Base-by-base conservation (phyloP, 768 basidiomycete species). In the Clavulina sp. region DNA sequence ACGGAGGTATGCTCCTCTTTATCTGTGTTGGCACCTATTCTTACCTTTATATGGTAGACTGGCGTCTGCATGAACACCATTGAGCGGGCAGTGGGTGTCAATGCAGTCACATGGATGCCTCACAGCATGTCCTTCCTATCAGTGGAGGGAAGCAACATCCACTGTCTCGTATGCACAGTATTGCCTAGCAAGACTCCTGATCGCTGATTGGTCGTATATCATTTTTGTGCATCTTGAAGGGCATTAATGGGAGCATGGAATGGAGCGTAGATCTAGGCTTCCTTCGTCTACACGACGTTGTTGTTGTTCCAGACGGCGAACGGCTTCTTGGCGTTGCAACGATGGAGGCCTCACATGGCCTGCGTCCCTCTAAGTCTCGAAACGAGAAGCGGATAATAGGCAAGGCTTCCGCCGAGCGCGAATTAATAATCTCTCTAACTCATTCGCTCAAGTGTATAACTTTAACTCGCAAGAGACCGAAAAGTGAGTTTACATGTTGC, bases 311-410 rank as follows among this genome's bases (percentile, higher is more conserved):
- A 24, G 16, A 2, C 59, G 69, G 70, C 19, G 16, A 48, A 5
- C 67, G 84, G 50, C 66, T 84, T 49, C 65, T 85, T 24, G 78
- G 75, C 24, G 79, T 84, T 32, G 82, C 78, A 1, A 80, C 79
- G 4, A 63, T 84, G 30, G 64, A 78, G n/a, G 65, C 70, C 50
- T 82, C 81, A 3, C 72, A 74, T 44, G 78, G 79, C 6, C 63
- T 80, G 24, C 73, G 76, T 38, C 82, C 82, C 4, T 81, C 74
- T 61, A 82, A 76, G 65, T 81, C 79, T 19, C 68, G 76, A 49
- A 68, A 70, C 21, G 81, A 84, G 62, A 85, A 84, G 57, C 76
- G 78, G n/a, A 71, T 85, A 23, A 70, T 81, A 53, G 80, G 82
- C 81, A 57, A 26, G 75, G n/a, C 13, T 26, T 46, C 9, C 34